Conservation (phyloP, 139 green algal species). For the Asterochloris sp. region DNA sequence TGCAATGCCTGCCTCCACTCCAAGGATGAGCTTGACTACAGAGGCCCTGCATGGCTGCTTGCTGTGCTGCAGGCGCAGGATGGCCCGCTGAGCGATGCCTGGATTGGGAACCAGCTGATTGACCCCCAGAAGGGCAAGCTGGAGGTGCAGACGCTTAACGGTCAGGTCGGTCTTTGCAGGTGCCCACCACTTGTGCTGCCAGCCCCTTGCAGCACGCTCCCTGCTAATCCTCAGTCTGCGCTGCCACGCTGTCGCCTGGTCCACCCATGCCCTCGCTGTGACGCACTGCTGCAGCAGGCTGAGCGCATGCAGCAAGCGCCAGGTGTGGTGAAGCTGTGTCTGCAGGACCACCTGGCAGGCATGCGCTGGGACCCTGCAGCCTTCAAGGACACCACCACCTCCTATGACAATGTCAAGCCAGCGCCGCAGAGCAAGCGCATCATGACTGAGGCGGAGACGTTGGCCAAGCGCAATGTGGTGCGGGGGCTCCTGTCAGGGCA, state of each 20-base stretch:
- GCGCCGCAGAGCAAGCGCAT: conserved; percentile 16
- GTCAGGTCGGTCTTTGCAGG: not conserved
- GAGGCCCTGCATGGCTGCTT: too few relatives aligned
- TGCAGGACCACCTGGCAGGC: conserved; percentile 10
- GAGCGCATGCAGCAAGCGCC: not conserved
- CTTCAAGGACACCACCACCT: not conserved
- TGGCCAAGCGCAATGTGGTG: conserved; percentile 8
- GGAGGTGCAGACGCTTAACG: conserved; percentile 10
- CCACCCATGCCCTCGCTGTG: too few relatives aligned
- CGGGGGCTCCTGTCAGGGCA: not conserved
- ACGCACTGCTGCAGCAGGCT: too few relatives aligned
- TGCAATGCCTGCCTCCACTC: too few relatives aligned
- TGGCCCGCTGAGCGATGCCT: not conserved
- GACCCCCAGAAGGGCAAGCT: conserved; percentile 11
- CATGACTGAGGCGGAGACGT: not conserved
- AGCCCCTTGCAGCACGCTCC: too few relatives aligned
- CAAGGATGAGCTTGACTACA: too few relatives aligned
- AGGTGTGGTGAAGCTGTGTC: not conserved
- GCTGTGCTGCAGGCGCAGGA: not conserved
- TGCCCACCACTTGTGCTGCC: too few relatives aligned
- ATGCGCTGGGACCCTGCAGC: conserved; percentile 8
- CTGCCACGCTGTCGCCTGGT: too few relatives aligned
- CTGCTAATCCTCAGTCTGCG: too few relatives aligned
- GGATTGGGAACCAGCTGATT: conserved; percentile 22
- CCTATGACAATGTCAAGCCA: not conserved